Percentiles rank a stretch among this genome's conserved stretches.
Conservation (phyloP, 257 asterid genomes). For the Nicotiana tabacum region DNA sequence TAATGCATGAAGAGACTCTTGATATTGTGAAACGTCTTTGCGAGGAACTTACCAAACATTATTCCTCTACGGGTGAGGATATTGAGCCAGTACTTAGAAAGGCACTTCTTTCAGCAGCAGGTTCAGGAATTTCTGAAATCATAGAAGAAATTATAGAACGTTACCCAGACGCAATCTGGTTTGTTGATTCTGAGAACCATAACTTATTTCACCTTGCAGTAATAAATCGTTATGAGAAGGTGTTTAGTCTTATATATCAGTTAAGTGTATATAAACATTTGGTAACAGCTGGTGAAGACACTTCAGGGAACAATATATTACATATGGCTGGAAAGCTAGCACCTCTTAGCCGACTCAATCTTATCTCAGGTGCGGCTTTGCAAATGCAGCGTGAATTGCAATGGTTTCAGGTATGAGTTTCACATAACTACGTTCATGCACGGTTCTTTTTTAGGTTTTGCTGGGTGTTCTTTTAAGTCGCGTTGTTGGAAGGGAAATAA, state of each 20-base stretch:
- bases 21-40: slow-evolving; percentile 29
- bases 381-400: slow-evolving; percentile 16
- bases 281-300: slow-evolving; percentile 23
- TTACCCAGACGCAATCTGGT: slow-evolving; percentile 39
- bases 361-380: slow-evolving; percentile 4
- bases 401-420: slow-evolving; percentile 20
- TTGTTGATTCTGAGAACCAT: slow-evolving; percentile 21
- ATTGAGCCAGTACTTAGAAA: neutral
- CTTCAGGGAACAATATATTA: slow-evolving; percentile 26
- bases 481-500: neutral
- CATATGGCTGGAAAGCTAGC: slow-evolving; percentile 31
- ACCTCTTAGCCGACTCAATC: slow-evolving; percentile 17
- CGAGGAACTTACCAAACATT: slow-evolving; percentile 19
- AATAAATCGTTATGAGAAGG: slow-evolving; percentile 29
- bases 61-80: slow-evolving; percentile 21
- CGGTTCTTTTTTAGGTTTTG: neutral
- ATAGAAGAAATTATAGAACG: slow-evolving; percentile 39
- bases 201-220: slow-evolving; percentile 37
- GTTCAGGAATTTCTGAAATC: slow-evolving; percentile 31
- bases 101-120: slow-evolving; percentile 31
- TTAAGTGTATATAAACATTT: slow-evolving; percentile 29
- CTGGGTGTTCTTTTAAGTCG: neutral
- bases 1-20: slow-evolving; percentile 35
- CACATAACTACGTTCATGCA: no score
- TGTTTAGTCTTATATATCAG: slow-evolving; percentile 35